Percentiles rank a stretch among this genome's conserved stretches.
Evolutionary conservation across 192 early-diverging fungal species (phyloP).

Genomic region (Linnemannia schmuckeri): DNA sequence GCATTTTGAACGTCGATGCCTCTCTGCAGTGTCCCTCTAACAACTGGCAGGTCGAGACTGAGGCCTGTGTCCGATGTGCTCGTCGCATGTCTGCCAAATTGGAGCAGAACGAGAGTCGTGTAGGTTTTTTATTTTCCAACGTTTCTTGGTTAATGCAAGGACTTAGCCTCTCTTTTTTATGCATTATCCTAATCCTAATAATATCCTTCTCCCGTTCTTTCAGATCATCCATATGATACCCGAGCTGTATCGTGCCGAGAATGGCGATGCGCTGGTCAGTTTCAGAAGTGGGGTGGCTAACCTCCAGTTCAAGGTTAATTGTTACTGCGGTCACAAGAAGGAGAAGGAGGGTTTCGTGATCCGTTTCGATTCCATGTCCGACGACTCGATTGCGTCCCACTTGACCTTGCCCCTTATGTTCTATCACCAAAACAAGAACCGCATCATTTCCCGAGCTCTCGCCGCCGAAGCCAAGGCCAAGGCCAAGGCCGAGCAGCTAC

Average conservation of each 20-base stretch:
- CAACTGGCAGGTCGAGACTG: conserved; percentile 37
- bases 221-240: conserved; percentile 50
- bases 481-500: conserved; percentile 34
- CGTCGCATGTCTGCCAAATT: conserved; percentile 50
- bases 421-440: conserved; percentile 56
- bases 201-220: not conserved
- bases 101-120: conserved; percentile 46
- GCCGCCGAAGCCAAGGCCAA: conserved; percentile 40
- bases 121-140: conserved; percentile 13
- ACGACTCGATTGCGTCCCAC: conserved; percentile 32
- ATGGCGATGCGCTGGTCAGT: conserved; percentile 44
- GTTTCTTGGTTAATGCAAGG: not conserved
- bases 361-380: conserved; percentile 41
- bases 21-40: conserved; percentile 43
- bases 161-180: not conserved
- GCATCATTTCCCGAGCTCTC: conserved; percentile 31
- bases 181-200: not conserved
- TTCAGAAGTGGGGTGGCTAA: conserved; percentile 49
- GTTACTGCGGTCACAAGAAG: conserved; percentile 52
- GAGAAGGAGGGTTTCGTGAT: conserved; percentile 51
- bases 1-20: conserved; percentile 23
- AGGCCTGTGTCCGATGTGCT: conserved; percentile 48
- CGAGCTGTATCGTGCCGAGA: conserved; percentile 37
- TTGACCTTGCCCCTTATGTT: conserved; percentile 47
- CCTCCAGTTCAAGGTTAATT: conserved; percentile 53